phyloP scores from a whole-genome alignment of 208 protist genomes.

The Crithidia fasciculata region DNA sequence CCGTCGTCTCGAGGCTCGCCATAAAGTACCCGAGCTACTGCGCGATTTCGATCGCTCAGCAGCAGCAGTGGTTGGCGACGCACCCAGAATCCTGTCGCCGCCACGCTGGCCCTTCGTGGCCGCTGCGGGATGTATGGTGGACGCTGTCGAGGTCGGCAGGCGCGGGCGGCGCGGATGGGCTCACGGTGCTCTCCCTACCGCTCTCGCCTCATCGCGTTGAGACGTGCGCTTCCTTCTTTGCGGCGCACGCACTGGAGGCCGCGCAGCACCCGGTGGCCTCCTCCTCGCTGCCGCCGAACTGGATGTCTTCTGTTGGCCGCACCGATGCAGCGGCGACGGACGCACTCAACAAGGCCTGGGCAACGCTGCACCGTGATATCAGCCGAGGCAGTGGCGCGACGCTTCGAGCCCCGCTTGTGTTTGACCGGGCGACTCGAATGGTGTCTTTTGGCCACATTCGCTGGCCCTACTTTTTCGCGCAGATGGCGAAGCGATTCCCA shows the following conservation, averaged over 20 bases:
- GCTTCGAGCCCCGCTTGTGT: neutral
- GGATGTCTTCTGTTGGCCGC: no score
- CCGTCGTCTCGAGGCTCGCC: neutral
- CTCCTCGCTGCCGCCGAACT: neutral
- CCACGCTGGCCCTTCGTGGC: neutral
- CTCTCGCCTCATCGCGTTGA: constrained; percentile 26
- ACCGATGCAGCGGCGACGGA: neutral
- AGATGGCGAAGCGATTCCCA: no score
- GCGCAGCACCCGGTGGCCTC: neutral
- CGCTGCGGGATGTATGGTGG: neutral
- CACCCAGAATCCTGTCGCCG: neutral
- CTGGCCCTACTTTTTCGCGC: constrained; percentile 11
- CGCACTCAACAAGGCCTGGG: constrained; percentile 8
- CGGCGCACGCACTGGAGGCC: neutral
- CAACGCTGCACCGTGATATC: neutral
- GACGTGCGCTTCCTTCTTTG: constrained; percentile 20
- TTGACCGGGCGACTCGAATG: neutral
- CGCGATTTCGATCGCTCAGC: constrained; percentile 34
- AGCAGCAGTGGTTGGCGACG: constrained; percentile 20
- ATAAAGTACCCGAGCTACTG: constrained; percentile 42
- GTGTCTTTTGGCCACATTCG: constrained; percentile 1
- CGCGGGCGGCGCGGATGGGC: neutral
- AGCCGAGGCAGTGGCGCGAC: neutral
- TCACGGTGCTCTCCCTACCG: constrained; percentile 25
- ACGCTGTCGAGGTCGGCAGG: neutral